These are phyloP conservation scores for Sarocladium kiliense DNA, from an alignment of 2,329 filamentous ascomycete genomes.

Conservation along the genomic window DNA sequence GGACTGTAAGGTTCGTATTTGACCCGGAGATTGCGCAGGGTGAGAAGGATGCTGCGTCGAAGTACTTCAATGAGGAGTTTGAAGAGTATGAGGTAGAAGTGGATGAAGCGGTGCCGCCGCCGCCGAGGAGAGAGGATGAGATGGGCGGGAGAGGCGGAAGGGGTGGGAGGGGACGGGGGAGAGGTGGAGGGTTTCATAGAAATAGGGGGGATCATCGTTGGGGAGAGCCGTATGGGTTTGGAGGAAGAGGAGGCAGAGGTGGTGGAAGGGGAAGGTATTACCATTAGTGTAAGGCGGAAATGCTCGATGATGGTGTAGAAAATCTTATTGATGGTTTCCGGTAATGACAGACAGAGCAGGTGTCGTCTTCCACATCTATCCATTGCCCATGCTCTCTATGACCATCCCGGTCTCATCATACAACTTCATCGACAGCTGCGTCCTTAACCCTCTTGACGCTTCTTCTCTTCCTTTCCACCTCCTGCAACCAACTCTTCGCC, in stretches of 20 bases:
- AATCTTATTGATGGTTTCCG: no score
- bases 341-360: neutral
- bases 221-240: constrained; percentile 7
- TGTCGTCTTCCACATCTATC: neutral
- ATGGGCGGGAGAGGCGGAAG: constrained; percentile 12
- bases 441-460: neutral
- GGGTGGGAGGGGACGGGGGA: constrained; percentile 14
- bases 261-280: constrained; percentile 28
- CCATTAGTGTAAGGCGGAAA: constrained; percentile 16
- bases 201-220: constrained; percentile 10
- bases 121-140: constrained; percentile 17
- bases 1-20: constrained; percentile 85
- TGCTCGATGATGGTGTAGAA: no score
- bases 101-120: constrained; percentile 52
- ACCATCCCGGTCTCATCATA: no score
- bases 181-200: constrained; percentile 14
- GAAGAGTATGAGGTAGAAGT: constrained; percentile 76
- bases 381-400: no score
- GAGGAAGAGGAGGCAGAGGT: constrained; percentile 13
- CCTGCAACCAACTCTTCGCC: constrained; percentile 26
- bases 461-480: neutral
- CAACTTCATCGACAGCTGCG: no score
- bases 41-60: constrained; percentile 63
- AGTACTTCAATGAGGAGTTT: constrained; percentile 68
- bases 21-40: constrained; percentile 68